Conservation (phyloP, 805 yeast species). For the Torulaspora gathmanii region DNA sequence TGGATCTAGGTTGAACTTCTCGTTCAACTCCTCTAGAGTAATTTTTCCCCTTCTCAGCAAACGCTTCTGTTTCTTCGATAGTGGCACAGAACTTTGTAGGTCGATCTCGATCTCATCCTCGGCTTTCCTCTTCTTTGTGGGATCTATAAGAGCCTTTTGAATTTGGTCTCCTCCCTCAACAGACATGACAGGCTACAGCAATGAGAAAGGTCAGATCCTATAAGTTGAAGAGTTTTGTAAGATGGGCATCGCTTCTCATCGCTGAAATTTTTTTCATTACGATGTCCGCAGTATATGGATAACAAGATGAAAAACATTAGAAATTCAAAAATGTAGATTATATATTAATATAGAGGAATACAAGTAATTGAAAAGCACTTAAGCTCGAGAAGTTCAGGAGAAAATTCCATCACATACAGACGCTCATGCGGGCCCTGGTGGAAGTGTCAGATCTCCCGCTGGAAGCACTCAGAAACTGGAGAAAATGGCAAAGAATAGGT, state of each 20-base stretch:
- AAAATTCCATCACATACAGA: too few relatives aligned
- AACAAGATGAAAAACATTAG: neutral
- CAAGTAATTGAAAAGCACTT: neutral
- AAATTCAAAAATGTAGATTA: neutral
- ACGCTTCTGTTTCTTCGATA: constrained; percentile 89
- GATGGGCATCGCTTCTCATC: constrained; percentile 14
- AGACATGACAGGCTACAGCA: neutral
- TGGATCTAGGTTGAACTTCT: constrained; percentile 39
- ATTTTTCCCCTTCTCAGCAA: constrained; percentile 71
- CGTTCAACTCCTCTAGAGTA: constrained; percentile 52
- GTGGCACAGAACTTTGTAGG: constrained; percentile 65
- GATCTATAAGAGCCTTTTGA: constrained; percentile 34
- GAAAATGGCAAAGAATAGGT: neutral
- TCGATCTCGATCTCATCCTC: constrained; percentile 64
- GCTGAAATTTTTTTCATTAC: constrained; percentile 13
- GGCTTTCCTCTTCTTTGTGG: constrained; percentile 37
- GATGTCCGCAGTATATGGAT: neutral
- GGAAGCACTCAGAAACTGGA: neutral
- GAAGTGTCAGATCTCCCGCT: neutral
- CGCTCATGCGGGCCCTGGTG: too few relatives aligned
- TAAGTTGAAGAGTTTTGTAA: neutral
- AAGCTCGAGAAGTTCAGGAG: neutral
- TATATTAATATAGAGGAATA: neutral
- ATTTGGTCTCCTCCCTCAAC: constrained; percentile 24
- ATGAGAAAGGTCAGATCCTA: neutral